These are phyloP conservation scores for Colletotrichum spaethianum DNA, from an alignment of 2,329 filamentous ascomycete species.

Conservation along the genomic window DNA sequence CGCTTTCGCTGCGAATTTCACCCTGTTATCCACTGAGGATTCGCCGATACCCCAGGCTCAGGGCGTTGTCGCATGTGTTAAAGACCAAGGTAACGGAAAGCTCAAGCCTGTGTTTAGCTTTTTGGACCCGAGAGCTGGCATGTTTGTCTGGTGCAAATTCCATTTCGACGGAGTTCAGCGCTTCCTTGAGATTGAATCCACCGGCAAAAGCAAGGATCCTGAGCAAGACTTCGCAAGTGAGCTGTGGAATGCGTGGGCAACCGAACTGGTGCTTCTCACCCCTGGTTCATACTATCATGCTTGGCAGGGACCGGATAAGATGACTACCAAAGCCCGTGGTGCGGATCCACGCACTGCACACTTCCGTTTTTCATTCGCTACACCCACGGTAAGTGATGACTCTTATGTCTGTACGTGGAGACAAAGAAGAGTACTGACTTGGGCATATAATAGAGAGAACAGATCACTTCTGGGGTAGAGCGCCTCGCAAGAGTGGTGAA, in stretches of 20 bases:
- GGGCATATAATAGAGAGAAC: constrained; percentile 33
- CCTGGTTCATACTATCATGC: constrained; percentile 51
- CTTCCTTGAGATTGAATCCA: constrained; percentile 44
- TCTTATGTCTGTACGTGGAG: not conserved
- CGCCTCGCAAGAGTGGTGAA: constrained; percentile 26
- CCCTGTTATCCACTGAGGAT: constrained; percentile 41
- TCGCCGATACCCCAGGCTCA: constrained; percentile 39
- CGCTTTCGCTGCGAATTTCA: constrained; percentile 58
- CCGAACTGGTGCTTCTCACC: constrained; percentile 46
- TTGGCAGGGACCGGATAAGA: constrained; percentile 48
- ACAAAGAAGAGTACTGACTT: constrained; percentile 5
- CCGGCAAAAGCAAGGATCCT: constrained; percentile 38
- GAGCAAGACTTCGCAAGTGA: constrained; percentile 46
- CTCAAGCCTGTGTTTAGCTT: constrained; percentile 48
- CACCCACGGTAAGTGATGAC: constrained; percentile 45
- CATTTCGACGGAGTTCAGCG: constrained; percentile 43
- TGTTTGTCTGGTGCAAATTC: constrained; percentile 52
- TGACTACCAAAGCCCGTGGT: constrained; percentile 44
- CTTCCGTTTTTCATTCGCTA: constrained; percentile 49
- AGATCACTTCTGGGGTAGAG: constrained; percentile 39
- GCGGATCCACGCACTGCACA: constrained; percentile 45
- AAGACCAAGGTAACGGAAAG: not conserved
- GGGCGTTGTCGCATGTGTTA: constrained; percentile 45
- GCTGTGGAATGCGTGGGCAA: constrained; percentile 43
- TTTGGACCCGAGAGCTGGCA: constrained; percentile 48